Evolutionary conservation across 768 basidiomycete species (phyloP).

Genomic region (Gymnopilus junonius): DNA sequence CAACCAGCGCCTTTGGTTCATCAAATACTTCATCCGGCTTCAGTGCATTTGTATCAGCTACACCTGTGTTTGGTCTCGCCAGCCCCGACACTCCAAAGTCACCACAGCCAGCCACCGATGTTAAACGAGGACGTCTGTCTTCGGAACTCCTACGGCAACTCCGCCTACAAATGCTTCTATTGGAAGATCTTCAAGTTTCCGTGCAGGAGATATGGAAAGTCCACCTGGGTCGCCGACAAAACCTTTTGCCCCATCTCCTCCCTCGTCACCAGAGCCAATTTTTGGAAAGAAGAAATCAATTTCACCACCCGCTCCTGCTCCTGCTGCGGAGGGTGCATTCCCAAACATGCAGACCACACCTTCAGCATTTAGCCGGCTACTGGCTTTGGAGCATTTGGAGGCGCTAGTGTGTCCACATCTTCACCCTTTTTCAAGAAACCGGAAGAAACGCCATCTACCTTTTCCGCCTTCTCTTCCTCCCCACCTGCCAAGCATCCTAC

Average conservation of each 20-base stretch:
- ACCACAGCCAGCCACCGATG: neutral
- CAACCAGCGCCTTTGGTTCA: conserved; percentile 27
- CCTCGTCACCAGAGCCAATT: conserved; percentile 31
- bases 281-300: conserved; percentile 6
- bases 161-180: neutral
- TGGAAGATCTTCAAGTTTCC: neutral
- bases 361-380: conserved; percentile 40
- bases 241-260: conserved; percentile 20
- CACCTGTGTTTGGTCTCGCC: neutral
- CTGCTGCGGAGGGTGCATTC: conserved; percentile 33
- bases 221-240: conserved; percentile 13
- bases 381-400: conserved; percentile 55
- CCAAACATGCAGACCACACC: conserved; percentile 31
- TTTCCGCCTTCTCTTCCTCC: conserved; percentile 42
- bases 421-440: conserved; percentile 60
- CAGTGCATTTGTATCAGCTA: conserved; percentile 27
- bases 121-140: conserved; percentile 19
- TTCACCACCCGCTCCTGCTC: conserved; percentile 2
- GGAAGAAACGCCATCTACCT: conserved; percentile 35
- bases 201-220: neutral
- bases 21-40: conserved; percentile 25
- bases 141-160: conserved; percentile 16
- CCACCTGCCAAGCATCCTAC: conserved; percentile 26
- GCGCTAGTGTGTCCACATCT: conserved; percentile 37
- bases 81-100: neutral